Base-by-base conservation (phyloP, 805 yeast species). In the Zygoascus tannicola region DNA sequence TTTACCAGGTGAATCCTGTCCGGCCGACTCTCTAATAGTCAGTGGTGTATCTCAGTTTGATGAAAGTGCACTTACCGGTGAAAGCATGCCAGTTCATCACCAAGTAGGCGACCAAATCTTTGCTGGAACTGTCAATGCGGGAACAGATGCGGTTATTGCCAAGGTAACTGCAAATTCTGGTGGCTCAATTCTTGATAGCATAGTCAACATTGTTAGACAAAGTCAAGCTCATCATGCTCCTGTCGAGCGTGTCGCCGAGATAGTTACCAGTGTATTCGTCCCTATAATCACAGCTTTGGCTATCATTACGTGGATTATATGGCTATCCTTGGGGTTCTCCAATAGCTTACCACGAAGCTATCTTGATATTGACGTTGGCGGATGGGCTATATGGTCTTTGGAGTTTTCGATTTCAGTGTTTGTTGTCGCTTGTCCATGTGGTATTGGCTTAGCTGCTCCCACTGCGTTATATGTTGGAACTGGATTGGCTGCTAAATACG, bases 1-100 rank as follows among this genome's bases (percentile, higher is more conserved):
- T 7, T 42, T 56, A 7, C 62, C 67, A 1, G 71, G 70, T n/a
- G 57, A 56, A 54, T 55, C 65, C 5, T 62, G 64, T 16, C 94
- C 96, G 1, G 88, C 90, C 0, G 98, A 90, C 62, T 75, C 82
- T 21, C 68, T 85, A 2, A 60, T 90, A 46, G 66, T 84, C 7
- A 59, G 67, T 4, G 97, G 97, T 3, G 67, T 66, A 15, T 74
- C 90, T 46, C 90, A 85, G 50, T 80, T 86, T 60, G 95, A 90
- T 59, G 97, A 90, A 66, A 75, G 87, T 22, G 80, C 95, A 3
- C 69, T 90, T 22, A 90, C 97, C 2, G 98, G 98, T 52, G 98
- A 90, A 66, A 52, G 66, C 0, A 59, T 66, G 14, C 84, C 87
- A 1, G 78, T 80, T 12, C 63, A 63, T 16, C 82, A 76, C 51